Conservation (phyloP, 257 asterid species). For the Schizonepeta tenuifolia region DNA sequence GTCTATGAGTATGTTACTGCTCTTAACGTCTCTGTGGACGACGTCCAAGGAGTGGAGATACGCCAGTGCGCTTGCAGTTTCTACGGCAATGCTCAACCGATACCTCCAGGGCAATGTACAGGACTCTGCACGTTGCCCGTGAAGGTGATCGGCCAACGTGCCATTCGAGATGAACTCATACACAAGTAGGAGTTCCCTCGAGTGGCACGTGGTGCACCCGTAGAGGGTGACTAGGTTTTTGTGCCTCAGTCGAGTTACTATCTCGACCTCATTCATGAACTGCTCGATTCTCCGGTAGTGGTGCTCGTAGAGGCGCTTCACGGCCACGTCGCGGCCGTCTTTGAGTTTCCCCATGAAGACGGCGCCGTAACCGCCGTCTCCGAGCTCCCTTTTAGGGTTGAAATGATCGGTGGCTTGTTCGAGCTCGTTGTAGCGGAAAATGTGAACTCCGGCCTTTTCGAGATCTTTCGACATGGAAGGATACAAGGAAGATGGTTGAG, state of each 20-base stretch:
- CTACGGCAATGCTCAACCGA: slow-evolving; percentile 40
- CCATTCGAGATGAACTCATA: slow-evolving; percentile 47
- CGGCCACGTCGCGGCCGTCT: slow-evolving; percentile 49
- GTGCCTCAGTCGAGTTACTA: slow-evolving; percentile 44
- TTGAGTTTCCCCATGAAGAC: slow-evolving; percentile 40
- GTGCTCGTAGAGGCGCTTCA: slow-evolving; percentile 40
- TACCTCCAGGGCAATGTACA: slow-evolving; percentile 31
- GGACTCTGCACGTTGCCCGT: slow-evolving; percentile 20
- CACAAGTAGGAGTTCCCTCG: slow-evolving; percentile 39
- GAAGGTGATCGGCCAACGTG: slow-evolving; percentile 46
- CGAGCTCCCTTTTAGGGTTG: slow-evolving; percentile 40
- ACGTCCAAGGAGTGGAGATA: slow-evolving; percentile 46
- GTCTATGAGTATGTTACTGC: slow-evolving; percentile 40
- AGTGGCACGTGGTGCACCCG: slow-evolving; percentile 40
- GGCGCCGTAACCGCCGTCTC: slow-evolving; percentile 45
- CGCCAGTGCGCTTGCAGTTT: slow-evolving; percentile 39
- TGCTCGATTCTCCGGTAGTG: slow-evolving; percentile 39
- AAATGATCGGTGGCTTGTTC: slow-evolving; percentile 39
- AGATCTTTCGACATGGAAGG: slow-evolving; percentile 26
- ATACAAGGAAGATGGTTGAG: slow-evolving; percentile 25
- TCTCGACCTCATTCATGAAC: slow-evolving; percentile 41
- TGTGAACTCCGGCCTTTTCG: slow-evolving; percentile 34
- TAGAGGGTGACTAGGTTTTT: slow-evolving; percentile 44
- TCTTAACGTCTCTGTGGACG: slow-evolving; percentile 46
- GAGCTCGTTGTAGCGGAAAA: slow-evolving; percentile 32